Conservation (phyloP, 148 eudicot species). For the Pouteria glomerata region DNA sequence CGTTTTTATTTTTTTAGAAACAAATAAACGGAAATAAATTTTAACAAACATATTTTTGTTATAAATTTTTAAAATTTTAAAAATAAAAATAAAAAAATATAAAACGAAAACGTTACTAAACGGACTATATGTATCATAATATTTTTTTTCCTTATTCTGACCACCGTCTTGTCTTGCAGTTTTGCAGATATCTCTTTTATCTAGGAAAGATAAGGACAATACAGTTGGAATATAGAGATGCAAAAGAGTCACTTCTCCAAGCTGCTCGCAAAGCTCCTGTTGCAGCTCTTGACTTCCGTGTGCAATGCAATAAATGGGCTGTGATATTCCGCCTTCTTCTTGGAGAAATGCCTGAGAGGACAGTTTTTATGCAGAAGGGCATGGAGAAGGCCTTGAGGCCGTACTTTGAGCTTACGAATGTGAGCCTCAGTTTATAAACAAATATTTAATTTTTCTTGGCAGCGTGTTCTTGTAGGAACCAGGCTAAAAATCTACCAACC, state of each 20-base stretch:
- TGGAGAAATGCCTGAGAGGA: conserved; percentile 96
- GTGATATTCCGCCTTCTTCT: conserved; percentile 79
- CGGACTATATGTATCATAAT: neutral
- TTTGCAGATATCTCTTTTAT: conserved; percentile 86
- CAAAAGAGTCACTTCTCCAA: conserved; percentile 90
- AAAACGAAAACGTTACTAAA: too few relatives aligned
- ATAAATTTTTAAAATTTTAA: too few relatives aligned
- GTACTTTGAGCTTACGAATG: conserved; percentile 97
- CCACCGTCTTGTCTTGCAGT: conserved; percentile 43
- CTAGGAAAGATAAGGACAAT: conserved; percentile 96
- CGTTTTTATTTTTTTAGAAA: too few relatives aligned
- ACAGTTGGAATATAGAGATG: conserved; percentile 94
- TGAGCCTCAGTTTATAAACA: conserved; percentile 35
- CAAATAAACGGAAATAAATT: too few relatives aligned
- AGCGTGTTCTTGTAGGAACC: neutral
- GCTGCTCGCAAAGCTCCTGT: conserved; percentile 95
- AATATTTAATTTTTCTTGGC: neutral
- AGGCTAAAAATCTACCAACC: neutral
- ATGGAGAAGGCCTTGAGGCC: conserved; percentile 92
- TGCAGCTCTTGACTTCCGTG: conserved; percentile 93
- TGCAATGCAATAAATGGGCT: conserved; percentile 97
- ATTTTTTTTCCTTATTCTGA: neutral
- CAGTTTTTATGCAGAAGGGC: conserved; percentile 95
- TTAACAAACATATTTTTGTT: too few relatives aligned
- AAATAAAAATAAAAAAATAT: too few relatives aligned